Base-by-base conservation (phyloP, 2,329 filamentous ascomycete genomes). In the Aspergillus neotritici region DNA sequence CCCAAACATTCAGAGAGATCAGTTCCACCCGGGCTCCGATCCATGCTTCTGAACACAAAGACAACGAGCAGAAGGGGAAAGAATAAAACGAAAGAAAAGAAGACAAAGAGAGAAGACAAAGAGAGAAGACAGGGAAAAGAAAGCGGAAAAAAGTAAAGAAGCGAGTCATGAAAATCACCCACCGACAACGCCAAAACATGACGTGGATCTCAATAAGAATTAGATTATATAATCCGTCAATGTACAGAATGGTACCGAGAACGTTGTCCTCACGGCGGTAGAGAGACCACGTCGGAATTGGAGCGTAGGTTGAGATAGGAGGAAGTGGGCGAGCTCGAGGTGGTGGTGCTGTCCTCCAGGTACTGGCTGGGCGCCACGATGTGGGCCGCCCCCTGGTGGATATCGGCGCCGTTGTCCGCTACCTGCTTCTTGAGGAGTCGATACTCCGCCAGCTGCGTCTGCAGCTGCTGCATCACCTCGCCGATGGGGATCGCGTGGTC, bases 401-500 rank as follows among this genome's bases (percentile, higher is more conserved):
- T 55, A 45, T 53, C 52, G 21, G 54, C 48, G 50, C 50, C 52
- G 51, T 51, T 57, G 49, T 47, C 50, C 41, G 57, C 57, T 43
- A 68, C 56, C 41, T 67, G 62, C 49, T 66, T 61, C 47, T 70
- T 69, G 17, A 70, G 56, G 15, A 64, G 63, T 40, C 53, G 54
- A 46, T 68, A 68, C 47, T 71, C 66, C 15, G 63, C 64, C 14
- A 70, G 58, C 45, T 69, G 67, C n/a, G 58, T 65, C 32, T 64
- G 61, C 6, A 70, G 41, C 46, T 69, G 58, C 45, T 62, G 60
- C 47, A 69, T 51, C 14, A 96, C 77, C 12, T 83, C 79, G 9
- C 74, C 66, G 77, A 96, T 95, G 3, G 89, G 86, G 14, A 80
- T 84, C 9, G 87, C 82, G 47, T 94, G 78, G 52, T 87, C 79